These are phyloP conservation scores for Durio zibethinus DNA, from an alignment of 345 rosid species.

Conservation along the genomic window DNA sequence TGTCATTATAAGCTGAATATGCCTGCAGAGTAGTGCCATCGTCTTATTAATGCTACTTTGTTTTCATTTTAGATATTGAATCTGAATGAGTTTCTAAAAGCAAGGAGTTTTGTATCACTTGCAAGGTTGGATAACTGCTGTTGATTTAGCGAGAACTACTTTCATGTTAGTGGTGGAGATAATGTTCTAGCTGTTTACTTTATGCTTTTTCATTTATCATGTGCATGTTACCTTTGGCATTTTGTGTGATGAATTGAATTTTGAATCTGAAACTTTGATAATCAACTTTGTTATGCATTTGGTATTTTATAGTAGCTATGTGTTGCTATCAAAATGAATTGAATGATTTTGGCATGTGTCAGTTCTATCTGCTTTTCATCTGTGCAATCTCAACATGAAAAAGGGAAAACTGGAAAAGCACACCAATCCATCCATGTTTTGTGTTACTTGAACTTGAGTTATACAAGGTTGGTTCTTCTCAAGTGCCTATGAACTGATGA, in stretches of 20 bases:
- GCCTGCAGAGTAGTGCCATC: conserved; percentile 18
- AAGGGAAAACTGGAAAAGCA: not conserved
- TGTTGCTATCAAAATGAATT: not conserved
- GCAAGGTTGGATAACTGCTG: not conserved
- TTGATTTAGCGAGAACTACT: not conserved
- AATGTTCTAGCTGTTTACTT: not conserved
- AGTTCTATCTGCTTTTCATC: not conserved
- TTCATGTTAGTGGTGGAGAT: not conserved
- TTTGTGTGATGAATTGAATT: not conserved
- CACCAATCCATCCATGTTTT: not conserved
- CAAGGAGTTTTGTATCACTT: not conserved
- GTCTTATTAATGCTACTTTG: not conserved
- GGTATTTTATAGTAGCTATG: not conserved
- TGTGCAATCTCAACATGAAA: not conserved
- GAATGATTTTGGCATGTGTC: not conserved
- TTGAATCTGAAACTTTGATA: not conserved
- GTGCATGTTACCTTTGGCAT: not conserved
- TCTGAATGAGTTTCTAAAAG: not conserved
- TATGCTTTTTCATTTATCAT: not conserved
- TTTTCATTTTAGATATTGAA: not conserved
- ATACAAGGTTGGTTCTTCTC: not conserved
- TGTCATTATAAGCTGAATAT: conserved; percentile 34
- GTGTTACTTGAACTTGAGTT: not conserved
- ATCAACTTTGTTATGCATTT: not conserved
- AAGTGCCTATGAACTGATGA: not conserved